Evolutionary conservation across 2,329 filamentous ascomycete genomes (phyloP).

Genomic region (Helicocarpus griseus): DNA sequence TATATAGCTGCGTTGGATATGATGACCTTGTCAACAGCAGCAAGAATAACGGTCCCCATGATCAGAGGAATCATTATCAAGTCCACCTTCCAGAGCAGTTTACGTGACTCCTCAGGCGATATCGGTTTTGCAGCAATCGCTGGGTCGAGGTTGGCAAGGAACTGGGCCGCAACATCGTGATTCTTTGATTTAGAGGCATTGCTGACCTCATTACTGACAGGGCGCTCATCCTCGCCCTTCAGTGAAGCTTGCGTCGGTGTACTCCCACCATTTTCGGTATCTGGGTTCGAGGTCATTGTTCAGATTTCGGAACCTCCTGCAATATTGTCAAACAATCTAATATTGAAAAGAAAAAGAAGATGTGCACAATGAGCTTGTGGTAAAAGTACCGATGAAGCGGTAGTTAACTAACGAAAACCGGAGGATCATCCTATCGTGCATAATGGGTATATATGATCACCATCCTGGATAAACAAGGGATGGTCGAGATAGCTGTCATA

Average conservation of each 20-base stretch:
- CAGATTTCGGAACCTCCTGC: too few relatives aligned
- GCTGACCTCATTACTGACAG: too few relatives aligned
- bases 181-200: background rate
- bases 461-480: too few relatives aligned
- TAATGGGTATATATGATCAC: too few relatives aligned
- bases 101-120: constrained; percentile 14
- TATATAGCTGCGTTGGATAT: constrained; percentile 20
- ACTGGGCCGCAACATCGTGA: background rate
- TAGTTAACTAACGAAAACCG: too few relatives aligned
- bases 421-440: too few relatives aligned
- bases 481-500: too few relatives aligned
- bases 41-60: constrained; percentile 13
- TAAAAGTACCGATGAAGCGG: too few relatives aligned
- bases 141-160: constrained; percentile 16
- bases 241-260: background rate
- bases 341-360: background rate
- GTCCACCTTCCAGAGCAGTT: constrained; percentile 20
- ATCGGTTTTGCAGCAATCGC: constrained; percentile 17
- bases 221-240: background rate
- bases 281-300: background rate
- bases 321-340: background rate
- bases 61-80: constrained; percentile 19
- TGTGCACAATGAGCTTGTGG: too few relatives aligned
- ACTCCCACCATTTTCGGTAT: background rate
- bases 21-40: constrained; percentile 24